phyloP scores from a whole-genome alignment of 768 basidiomycete genomes.

The Boletus pseudopeckii region DNA sequence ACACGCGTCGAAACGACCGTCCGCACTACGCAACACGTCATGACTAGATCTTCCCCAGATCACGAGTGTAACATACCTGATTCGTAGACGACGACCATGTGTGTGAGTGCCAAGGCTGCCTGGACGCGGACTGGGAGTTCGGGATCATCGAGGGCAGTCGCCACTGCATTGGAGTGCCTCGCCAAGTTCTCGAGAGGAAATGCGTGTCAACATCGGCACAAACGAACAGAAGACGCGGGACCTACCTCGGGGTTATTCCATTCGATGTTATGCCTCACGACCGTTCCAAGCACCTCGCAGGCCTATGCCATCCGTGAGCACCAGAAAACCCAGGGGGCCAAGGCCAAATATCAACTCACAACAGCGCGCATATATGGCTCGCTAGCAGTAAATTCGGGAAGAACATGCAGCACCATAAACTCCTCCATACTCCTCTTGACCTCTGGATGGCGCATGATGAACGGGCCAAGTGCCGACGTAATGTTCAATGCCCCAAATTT shows the following conservation, averaged over 20 bases:
- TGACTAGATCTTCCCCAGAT: not conserved
- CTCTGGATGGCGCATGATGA: slow-evolving; percentile 83
- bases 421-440: slow-evolving; percentile 74
- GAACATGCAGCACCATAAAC: slow-evolving; percentile 70
- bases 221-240: not conserved
- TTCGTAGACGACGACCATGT: slow-evolving; percentile 64
- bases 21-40: slow-evolving; percentile 47
- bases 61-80: slow-evolving; percentile 43
- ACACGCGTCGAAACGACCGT: slow-evolving; percentile 69
- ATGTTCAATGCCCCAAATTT: slow-evolving; percentile 86
- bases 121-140: slow-evolving; percentile 84
- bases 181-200: slow-evolving; percentile 49
- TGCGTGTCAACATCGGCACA: not conserved
- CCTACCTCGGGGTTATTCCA: slow-evolving; percentile 64
- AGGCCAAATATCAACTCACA: slow-evolving; percentile 41
- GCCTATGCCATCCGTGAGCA: slow-evolving; percentile 45
- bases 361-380: slow-evolving; percentile 78
- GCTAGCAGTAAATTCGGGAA: slow-evolving; percentile 62
- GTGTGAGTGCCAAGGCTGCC: slow-evolving; percentile 75
- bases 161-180: slow-evolving; percentile 61
- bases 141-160: slow-evolving; percentile 67
- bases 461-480: slow-evolving; percentile 68
- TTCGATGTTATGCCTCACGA: slow-evolving; percentile 63
- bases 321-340: not conserved
- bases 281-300: slow-evolving; percentile 73